Percentiles rank a stretch among this genome's conserved stretches.
phyloP scores from a whole-genome alignment of 257 asterid species.

The Paraleonurus japonicus region DNA sequence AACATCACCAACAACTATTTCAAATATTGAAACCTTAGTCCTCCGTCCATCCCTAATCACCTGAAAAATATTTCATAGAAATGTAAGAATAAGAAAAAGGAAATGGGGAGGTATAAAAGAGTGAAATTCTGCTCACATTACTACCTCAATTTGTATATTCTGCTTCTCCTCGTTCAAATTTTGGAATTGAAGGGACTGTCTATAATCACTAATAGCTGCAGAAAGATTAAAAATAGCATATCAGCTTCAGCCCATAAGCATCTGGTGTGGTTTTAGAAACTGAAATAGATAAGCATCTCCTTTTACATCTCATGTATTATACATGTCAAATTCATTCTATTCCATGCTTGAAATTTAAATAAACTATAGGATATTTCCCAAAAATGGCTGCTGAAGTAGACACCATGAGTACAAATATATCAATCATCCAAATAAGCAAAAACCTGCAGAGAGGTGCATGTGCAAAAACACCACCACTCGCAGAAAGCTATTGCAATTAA shows the following conservation, averaged over 20 bases:
- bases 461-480: not conserved
- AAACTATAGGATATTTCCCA: not conserved
- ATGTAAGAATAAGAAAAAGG: not conserved
- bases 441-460: not conserved
- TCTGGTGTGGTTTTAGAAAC: not conserved
- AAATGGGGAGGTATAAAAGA: not conserved
- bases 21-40: conserved; percentile 73
- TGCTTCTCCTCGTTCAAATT: conserved; percentile 89
- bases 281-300: not conserved
- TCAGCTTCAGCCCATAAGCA: not conserved
- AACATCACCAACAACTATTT: conserved; percentile 87
- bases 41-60: conserved; percentile 85
- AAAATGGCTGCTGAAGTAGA: not conserved
- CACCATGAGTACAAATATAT: not conserved
- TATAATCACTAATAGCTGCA: conserved; percentile 92
- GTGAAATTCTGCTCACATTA: conserved; percentile 3
- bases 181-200: conserved; percentile 91
- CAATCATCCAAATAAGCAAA: conserved; percentile 16
- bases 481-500: conserved; percentile 2
- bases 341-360: not conserved
- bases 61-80: conserved; percentile 36
- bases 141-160: conserved; percentile 92
- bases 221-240: conserved; percentile 8
- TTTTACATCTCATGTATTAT: not conserved
- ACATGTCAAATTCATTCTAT: not conserved